Base-by-base conservation (phyloP, 2,329 filamentous ascomycete species). In the Pyrenochaeta sp. region DNA sequence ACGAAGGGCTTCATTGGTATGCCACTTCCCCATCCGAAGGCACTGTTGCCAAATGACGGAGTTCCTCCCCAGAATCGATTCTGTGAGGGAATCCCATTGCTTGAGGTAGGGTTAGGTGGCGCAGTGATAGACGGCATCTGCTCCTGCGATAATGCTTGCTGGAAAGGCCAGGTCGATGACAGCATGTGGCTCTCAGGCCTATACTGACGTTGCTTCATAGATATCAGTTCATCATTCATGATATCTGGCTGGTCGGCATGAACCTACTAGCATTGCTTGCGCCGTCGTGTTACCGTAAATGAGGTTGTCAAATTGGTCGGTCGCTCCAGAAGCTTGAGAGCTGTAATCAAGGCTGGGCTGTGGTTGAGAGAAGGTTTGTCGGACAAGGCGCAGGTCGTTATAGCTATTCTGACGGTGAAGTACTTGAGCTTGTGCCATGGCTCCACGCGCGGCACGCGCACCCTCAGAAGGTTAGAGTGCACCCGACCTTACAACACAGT, bases 241-340 rank as follows among this genome's bases (percentile, higher is more conserved):
- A 36, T 45, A 19, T 22, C 1, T 7, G 5, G 8, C 5, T 34
- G 13, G 37, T 28, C 15, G 15, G 13, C 2, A 13, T 19, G 43
- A 27, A 61, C 65, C 57, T 61, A 67, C 70, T 12, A 66, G 49
- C 30, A 53, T 47, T 9, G 62, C 43, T 28, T 65, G 68, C 28
- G 61, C 56, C 61, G 69, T 72, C 50, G 54, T 32, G 15, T 48
- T 13, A 15, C 10, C 44, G 34, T 55, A 43, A 5, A n/a, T 40
- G 40, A 42, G 15, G 47, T 46, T 30, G 32, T 47, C 15, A 27
- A 50, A 30, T 9, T 47, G 44, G 27, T 45, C 37, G 6, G n/a
- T 7, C 32, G 43, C 19, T 43, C n/a, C 32, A 39, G 50, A 56
- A 24, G 37, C 37, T 47, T 54, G 30, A 36, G 44, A 37, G 10